phyloP scores from a whole-genome alignment of 495 filamentous ascomycete species.

The Hypoxylon crocopeplum region DNA sequence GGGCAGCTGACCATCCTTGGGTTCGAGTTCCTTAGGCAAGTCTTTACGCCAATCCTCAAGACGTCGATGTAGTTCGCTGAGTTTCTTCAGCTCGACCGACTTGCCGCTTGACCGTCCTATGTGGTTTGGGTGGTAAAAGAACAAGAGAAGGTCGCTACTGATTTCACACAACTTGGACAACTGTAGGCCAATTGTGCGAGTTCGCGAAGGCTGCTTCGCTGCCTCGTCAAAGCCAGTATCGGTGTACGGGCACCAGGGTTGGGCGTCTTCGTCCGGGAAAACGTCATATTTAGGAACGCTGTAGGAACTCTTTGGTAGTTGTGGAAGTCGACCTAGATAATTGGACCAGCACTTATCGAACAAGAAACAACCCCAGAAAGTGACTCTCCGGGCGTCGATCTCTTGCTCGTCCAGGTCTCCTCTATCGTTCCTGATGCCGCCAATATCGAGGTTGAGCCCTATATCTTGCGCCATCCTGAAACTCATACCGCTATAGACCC shows the following conservation, averaged over 20 bases:
- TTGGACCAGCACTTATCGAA: constrained; percentile 99
- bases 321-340: constrained; percentile 92
- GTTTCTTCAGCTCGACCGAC: constrained; percentile 83
- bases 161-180: constrained; percentile 89
- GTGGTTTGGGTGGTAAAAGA: constrained; percentile 86
- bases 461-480: constrained; percentile 98
- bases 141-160: constrained; percentile 84
- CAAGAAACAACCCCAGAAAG: constrained; percentile 98
- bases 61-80: constrained; percentile 87
- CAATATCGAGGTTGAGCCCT: constrained; percentile 87
- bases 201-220: constrained; percentile 80
- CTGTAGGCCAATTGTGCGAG: constrained; percentile 80
- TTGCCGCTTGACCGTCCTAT: constrained; percentile 64
- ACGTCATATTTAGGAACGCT: constrained; percentile 90
- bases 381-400: constrained; percentile 85
- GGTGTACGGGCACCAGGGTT: constrained; percentile 86
- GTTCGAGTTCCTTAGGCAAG: constrained; percentile 84
- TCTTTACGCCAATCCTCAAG: constrained; percentile 91
- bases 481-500: constrained; percentile 98
- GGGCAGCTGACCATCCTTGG: constrained; percentile 87
- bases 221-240: constrained; percentile 76
- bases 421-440: constrained; percentile 62
- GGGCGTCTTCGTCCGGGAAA: constrained; percentile 86
- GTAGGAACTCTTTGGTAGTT: constrained; percentile 76
- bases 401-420: constrained; percentile 77